A percentile compares a stretch with the other conserved stretches of the same genome.
phyloP scores from a whole-genome alignment of 306 rosid genomes.

The Pyrus communis region DNA sequence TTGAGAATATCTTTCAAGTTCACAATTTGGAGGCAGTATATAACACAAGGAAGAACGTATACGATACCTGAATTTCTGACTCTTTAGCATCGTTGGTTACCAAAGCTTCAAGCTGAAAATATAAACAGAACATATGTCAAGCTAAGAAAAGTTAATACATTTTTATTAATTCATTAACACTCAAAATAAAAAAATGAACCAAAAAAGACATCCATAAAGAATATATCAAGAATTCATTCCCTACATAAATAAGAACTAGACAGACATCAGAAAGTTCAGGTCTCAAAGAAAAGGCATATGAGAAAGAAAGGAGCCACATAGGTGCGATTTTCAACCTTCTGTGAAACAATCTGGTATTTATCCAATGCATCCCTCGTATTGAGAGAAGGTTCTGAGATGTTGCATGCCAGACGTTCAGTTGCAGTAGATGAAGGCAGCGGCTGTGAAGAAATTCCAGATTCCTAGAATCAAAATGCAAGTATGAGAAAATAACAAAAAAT shows the following conservation, averaged over 20 bases:
- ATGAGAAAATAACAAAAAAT: slow-evolving; percentile 20
- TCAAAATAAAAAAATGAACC: background rate
- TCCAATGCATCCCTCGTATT: slow-evolving; percentile 87
- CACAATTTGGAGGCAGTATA: background rate
- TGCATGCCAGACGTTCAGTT: slow-evolving; percentile 69
- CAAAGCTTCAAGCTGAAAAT: slow-evolving; percentile 76
- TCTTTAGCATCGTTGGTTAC: slow-evolving; percentile 66
- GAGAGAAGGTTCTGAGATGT: slow-evolving; percentile 68
- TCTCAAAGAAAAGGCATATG: background rate
- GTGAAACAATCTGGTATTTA: slow-evolving; percentile 81
- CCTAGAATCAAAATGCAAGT: slow-evolving; percentile 41
- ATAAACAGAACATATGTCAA: slow-evolving; percentile 16
- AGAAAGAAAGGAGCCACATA: slow-evolving; percentile 3
- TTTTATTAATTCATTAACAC: background rate
- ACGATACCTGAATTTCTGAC: slow-evolving; percentile 70
- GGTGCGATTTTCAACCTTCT: slow-evolving; percentile 48
- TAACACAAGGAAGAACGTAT: background rate
- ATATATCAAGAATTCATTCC: background rate
- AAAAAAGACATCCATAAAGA: background rate
- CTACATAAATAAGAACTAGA: background rate
- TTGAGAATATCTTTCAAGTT: too few relatives aligned
- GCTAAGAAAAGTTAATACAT: background rate
- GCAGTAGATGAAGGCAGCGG: slow-evolving; percentile 49
- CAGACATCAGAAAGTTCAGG: background rate
- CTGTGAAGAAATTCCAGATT: slow-evolving; percentile 72